Evolutionary conservation across 371 early-diverging fungal genomes (phyloP).

Genomic region (Thermomucor indicae-seudaticae): DNA sequence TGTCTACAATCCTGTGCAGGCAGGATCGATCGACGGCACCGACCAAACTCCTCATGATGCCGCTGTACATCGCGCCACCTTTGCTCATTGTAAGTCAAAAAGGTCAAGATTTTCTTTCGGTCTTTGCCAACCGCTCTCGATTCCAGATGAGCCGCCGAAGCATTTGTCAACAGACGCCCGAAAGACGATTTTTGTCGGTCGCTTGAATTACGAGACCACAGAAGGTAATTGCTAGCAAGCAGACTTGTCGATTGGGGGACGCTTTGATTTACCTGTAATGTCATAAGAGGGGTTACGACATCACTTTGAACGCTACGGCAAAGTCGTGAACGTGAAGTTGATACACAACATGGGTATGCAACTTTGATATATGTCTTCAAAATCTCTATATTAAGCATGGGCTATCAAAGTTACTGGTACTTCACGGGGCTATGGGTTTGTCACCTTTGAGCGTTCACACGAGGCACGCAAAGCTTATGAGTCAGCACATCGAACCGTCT

Average conservation of each 20-base stretch:
- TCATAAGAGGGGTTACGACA: constrained; percentile 1
- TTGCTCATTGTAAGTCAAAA: constrained; percentile 23
- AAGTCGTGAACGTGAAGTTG: constrained; percentile 16
- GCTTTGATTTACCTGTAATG: background rate
- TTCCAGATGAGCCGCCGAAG: constrained; percentile 31
- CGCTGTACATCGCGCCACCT: constrained; percentile 43
- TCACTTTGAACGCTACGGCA: constrained; percentile 39
- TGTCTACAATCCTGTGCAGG: constrained; percentile 48
- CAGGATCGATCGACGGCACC: constrained; percentile 57
- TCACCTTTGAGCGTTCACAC: constrained; percentile 32
- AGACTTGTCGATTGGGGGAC: too few relatives aligned
- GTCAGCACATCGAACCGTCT: constrained; percentile 22
- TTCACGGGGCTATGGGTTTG: constrained; percentile 54
- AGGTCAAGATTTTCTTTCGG: background rate
- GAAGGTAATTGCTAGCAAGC: too few relatives aligned
- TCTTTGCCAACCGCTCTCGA: background rate
- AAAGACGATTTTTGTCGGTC: constrained; percentile 49
- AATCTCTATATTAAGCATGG: background rate
- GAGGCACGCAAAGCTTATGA: constrained; percentile 42
- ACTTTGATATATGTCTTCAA: background rate
- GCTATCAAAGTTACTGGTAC: constrained; percentile 47
- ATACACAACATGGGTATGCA: constrained; percentile 39
- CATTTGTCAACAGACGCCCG: constrained; percentile 28
- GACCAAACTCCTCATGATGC: constrained; percentile 48
- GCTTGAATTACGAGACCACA: constrained; percentile 42